Conservation (phyloP, 192 early-diverging fungal species). For the Rhizophagus prolifer region DNA sequence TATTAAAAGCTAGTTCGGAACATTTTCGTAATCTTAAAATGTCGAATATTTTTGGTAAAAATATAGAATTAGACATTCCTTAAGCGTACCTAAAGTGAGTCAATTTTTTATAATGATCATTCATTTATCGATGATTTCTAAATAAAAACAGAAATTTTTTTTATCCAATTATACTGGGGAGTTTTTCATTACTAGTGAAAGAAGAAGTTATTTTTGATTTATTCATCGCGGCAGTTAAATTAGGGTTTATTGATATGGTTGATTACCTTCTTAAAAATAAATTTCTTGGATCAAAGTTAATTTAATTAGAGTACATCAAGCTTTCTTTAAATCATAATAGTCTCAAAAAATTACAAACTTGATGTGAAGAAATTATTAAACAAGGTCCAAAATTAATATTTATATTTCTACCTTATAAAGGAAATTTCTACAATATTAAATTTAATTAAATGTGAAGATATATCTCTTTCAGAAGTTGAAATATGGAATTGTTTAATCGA, state of each 20-base stretch:
- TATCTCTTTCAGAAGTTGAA: neutral
- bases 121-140: neutral
- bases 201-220: neutral
- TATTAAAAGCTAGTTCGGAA: neutral
- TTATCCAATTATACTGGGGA: neutral
- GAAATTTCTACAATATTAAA: neutral
- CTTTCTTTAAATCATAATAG: neutral
- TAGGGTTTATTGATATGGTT: neutral
- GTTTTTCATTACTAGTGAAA: neutral
- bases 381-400: neutral
- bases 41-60: too few relatives aligned
- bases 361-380: neutral
- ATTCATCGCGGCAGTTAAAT: neutral
- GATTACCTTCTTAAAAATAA: neutral
- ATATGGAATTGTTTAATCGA: neutral
- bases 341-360: neutral
- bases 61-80: too few relatives aligned
- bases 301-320: neutral
- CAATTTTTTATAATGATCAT: neutral
- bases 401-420: neutral
- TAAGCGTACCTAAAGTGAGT: constrained; percentile 9
- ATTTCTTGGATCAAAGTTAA: neutral
- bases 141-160: neutral
- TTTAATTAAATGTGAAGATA: neutral
- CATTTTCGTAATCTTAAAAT: neutral